These are phyloP conservation scores for Linaria vulgaris DNA, from an alignment of 257 asterid species.

Conservation along the genomic window DNA sequence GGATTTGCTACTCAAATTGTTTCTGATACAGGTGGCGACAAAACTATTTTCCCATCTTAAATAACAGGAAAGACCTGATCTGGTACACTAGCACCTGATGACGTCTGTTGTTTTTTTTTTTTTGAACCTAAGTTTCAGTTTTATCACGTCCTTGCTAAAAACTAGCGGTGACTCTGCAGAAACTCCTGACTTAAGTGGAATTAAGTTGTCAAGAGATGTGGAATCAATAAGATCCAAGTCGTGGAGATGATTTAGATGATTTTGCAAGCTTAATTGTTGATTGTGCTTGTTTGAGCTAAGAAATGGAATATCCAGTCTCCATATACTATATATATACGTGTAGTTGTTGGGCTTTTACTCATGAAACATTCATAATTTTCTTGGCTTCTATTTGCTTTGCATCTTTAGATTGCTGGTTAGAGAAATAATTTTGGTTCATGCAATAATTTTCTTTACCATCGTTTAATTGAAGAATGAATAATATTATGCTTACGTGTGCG, in stretches of 20 bases:
- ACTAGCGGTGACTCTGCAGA: constrained; percentile 15
- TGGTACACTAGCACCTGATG: constrained; percentile 22
- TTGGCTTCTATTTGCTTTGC: not conserved
- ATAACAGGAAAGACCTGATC: constrained; percentile 26
- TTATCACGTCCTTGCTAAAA: constrained; percentile 16
- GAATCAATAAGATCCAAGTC: constrained; percentile 28
- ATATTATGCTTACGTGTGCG: too few species aligned
- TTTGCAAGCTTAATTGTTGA: not conserved
- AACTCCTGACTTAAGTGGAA: constrained; percentile 16
- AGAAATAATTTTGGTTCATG: too few species aligned
- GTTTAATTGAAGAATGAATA: too few species aligned
- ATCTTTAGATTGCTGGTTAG: too few species aligned
- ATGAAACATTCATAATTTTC: not conserved
- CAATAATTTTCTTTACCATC: too few species aligned
- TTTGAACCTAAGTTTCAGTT: constrained; percentile 21
- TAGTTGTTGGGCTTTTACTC: too few species aligned
- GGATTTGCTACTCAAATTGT: constrained; percentile 15
- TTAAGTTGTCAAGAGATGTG: constrained; percentile 23
- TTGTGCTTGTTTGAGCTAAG: too few species aligned
- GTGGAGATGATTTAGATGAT: constrained; percentile 13
- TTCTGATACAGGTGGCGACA: constrained; percentile 40
- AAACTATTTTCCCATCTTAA: constrained; percentile 47
- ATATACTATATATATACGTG: too few species aligned
- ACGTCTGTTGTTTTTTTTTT: constrained; percentile 5
- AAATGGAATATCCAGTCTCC: too few species aligned